phyloP scores from a whole-genome alignment of 1,284 basidiomycete genomes.

The Meira nashicola region DNA sequence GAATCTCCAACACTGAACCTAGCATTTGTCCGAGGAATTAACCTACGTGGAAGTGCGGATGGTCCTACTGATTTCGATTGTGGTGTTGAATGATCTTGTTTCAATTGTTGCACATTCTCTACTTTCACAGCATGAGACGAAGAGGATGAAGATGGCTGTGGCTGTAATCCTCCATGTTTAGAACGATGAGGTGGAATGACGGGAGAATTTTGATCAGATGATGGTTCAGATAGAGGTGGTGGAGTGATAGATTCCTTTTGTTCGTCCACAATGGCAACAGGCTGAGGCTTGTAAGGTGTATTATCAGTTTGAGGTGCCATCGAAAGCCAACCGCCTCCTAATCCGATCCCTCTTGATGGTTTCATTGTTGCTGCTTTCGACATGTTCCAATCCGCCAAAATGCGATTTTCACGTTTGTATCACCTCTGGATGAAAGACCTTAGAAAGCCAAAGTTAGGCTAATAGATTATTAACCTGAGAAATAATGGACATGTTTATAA shows the following conservation, averaged over 20 bases:
- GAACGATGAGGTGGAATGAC: slow-evolving; percentile 15
- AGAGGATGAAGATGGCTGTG: neutral
- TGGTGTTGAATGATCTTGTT: slow-evolving; percentile 21
- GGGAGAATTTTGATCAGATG: neutral
- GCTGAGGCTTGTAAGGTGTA: neutral
- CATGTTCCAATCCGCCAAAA: neutral
- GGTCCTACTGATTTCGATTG: slow-evolving; percentile 18
- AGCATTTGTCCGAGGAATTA: slow-evolving; percentile 10
- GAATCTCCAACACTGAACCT: slow-evolving; percentile 31
- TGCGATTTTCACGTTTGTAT: too few species aligned
- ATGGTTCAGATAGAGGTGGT: neutral
- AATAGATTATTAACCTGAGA: neutral
- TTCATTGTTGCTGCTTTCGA: slow-evolving; percentile 1
- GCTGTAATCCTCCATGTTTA: slow-evolving; percentile 4
- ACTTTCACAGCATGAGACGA: neutral
- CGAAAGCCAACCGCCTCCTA: slow-evolving; percentile 31
- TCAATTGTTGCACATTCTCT: slow-evolving; percentile 17
- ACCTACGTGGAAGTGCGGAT: slow-evolving; percentile 21
- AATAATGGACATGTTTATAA: slow-evolving; percentile 1
- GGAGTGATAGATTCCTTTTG: neutral
- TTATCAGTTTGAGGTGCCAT: slow-evolving; percentile 32
- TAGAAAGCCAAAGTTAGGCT: too few species aligned
- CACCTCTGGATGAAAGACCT: too few species aligned
- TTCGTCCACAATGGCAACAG: too few species aligned
- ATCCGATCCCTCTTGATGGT: neutral